These are phyloP conservation scores for Ophiostoma angusticollis DNA, from an alignment of 2,329 filamentous ascomycete species.

Conservation along the genomic window DNA sequence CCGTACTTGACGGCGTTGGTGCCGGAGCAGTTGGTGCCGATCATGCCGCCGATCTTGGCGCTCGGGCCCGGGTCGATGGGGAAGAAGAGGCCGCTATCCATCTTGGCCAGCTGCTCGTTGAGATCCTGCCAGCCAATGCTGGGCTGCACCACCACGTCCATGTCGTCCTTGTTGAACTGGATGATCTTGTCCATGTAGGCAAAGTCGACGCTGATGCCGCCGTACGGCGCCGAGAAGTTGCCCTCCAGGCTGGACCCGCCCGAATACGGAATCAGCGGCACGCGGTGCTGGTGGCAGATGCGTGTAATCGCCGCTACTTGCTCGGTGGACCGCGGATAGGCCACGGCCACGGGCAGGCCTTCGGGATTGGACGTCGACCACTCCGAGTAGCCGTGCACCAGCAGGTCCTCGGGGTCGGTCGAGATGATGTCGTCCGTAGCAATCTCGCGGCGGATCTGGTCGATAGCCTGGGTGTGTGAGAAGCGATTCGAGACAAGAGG, in stretches of 20 bases:
- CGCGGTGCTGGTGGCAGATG: conserved; percentile 63
- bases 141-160: conserved; percentile 88
- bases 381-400: conserved; percentile 52
- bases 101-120: conserved; percentile 57
- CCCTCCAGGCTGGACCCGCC: conserved; percentile 80
- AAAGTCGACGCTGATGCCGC: conserved; percentile 84
- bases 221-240: conserved; percentile 77
- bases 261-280: conserved; percentile 79
- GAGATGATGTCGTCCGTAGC: conserved; percentile 41
- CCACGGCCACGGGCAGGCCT: conserved; percentile 48
- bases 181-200: conserved; percentile 74
- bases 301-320: conserved; percentile 48
- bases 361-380: conserved; percentile 53
- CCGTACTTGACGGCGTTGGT: conserved; percentile 73
- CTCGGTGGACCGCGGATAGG: conserved; percentile 47
- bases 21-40: conserved; percentile 65
- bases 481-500: neutral
- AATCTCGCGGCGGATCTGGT: conserved; percentile 37
- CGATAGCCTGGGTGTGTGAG: conserved; percentile 2
- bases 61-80: conserved; percentile 69
- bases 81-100: conserved; percentile 71
- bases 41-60: conserved; percentile 72
- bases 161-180: conserved; percentile 68
- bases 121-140: conserved; percentile 86
- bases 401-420: conserved; percentile 48